Conservation (phyloP, 257 asterid species). For the Striga asiatica region DNA sequence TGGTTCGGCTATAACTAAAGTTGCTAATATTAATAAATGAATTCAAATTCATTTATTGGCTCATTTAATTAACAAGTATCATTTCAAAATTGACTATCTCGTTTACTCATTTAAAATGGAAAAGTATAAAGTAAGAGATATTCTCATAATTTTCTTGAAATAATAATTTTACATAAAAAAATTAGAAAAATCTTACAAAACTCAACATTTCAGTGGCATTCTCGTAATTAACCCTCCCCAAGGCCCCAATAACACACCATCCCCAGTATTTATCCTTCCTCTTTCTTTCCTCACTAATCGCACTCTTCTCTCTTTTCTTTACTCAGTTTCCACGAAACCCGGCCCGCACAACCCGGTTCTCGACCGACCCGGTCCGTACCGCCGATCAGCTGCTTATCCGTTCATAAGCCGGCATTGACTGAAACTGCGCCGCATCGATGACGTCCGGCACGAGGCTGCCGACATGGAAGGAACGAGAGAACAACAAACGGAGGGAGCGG, state of each 20-base stretch:
- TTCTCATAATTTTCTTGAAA: too few relatives aligned
- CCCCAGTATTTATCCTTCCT: conserved; percentile 13
- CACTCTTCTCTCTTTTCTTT: conserved; percentile 6
- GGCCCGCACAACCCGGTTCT: conserved; percentile 15
- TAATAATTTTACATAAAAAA: too few relatives aligned
- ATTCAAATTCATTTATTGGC: too few relatives aligned
- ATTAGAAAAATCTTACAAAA: too few relatives aligned
- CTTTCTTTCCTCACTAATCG: conserved; percentile 13
- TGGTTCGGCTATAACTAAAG: too few relatives aligned
- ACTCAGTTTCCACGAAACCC: conserved; percentile 11
- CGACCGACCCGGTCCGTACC: conserved; percentile 10
- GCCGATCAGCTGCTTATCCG: background rate
- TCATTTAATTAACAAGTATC: too few relatives aligned
- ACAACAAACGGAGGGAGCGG: conserved; percentile 92
- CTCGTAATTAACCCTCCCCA: conserved; percentile 15
- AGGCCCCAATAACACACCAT: conserved; percentile 19
- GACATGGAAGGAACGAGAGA: conserved; percentile 96
- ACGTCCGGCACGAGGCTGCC: conserved; percentile 84
- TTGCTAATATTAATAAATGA: too few relatives aligned
- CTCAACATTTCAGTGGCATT: conserved; percentile 23
- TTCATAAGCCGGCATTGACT: background rate
- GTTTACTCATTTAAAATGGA: too few relatives aligned
- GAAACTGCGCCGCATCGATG: conserved; percentile 30
- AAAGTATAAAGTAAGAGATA: too few relatives aligned
- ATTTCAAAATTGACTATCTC: too few relatives aligned